Evolutionary conservation across 441 rosid species (phyloP).

Genomic region (Erodium trifolium): DNA sequence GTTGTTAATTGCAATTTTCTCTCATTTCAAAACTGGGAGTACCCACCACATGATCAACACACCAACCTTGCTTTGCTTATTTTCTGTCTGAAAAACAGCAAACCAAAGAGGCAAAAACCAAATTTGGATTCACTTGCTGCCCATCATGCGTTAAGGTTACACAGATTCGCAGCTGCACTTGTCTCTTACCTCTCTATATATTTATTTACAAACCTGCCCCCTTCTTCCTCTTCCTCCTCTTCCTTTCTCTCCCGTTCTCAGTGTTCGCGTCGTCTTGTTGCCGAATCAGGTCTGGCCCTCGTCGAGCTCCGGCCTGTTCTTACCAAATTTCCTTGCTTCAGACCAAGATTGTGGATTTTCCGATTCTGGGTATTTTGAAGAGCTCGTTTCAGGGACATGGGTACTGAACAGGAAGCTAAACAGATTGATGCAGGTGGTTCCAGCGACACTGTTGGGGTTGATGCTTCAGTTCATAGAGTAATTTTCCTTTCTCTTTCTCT

Average conservation of each 20-base stretch:
- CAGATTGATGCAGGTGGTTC: not conserved
- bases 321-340: constrained; percentile 1
- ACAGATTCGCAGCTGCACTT: not conserved
- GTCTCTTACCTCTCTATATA: not conserved
- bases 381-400: constrained; percentile 27
- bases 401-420: constrained; percentile 23
- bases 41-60: no score
- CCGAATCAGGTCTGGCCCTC: not conserved
- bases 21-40: no score
- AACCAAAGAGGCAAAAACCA: not conserved
- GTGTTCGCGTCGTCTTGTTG: no score
- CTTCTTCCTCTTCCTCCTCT: no score
- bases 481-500: not conserved
- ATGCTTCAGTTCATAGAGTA: constrained; percentile 30
- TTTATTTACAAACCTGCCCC: not conserved
- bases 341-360: constrained; percentile 8
- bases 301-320: not conserved
- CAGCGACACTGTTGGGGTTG: constrained; percentile 15
- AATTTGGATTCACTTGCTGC: not conserved
- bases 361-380: constrained; percentile 14
- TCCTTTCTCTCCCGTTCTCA: not conserved
- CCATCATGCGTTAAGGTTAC: no score
- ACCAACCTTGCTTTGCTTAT: no score
- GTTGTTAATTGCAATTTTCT: no score
- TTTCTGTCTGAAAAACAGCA: not conserved